Evolutionary conservation across 352 stramenopile genomes (phyloP).

Genomic region (Pythium aphanidermatum): DNA sequence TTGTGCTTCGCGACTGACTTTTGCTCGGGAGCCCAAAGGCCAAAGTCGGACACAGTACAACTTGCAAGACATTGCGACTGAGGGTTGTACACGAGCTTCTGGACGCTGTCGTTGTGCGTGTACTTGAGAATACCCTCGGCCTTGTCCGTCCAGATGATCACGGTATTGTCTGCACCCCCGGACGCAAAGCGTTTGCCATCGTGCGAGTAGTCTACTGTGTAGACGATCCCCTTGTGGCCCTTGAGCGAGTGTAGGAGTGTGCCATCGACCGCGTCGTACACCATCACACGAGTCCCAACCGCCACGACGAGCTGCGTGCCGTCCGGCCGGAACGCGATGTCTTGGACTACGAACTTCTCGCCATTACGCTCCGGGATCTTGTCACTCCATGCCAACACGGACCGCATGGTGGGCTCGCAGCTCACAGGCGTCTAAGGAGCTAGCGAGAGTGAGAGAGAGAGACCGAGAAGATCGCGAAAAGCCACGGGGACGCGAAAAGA

Average conservation of each 20-base stretch:
- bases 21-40: slow-evolving; percentile 90
- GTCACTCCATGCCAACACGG: slow-evolving; percentile 77
- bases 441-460: neutral
- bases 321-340: slow-evolving; percentile 89
- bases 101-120: slow-evolving; percentile 92
- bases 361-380: slow-evolving; percentile 85
- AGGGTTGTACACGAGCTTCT: slow-evolving; percentile 91
- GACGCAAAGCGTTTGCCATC: slow-evolving; percentile 92
- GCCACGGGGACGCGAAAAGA: slow-evolving; percentile 27
- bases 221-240: slow-evolving; percentile 88
- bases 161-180: slow-evolving; percentile 91
- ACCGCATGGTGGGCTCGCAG: slow-evolving; percentile 74
- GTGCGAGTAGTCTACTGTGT: slow-evolving; percentile 87
- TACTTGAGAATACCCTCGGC: slow-evolving; percentile 95
- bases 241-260: slow-evolving; percentile 91
- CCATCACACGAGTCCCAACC: slow-evolving; percentile 88
- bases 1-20: slow-evolving; percentile 95
- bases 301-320: slow-evolving; percentile 87
- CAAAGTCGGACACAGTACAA: slow-evolving; percentile 93
- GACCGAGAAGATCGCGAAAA: slow-evolving; percentile 34
- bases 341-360: slow-evolving; percentile 81
- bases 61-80: slow-evolving; percentile 89
- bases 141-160: slow-evolving; percentile 96
- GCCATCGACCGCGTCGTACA: slow-evolving; percentile 89
- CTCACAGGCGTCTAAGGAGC: no score